These are phyloP conservation scores for Ustilago loliicola DNA, from an alignment of 1,284 basidiomycete species.

Conservation along the genomic window DNA sequence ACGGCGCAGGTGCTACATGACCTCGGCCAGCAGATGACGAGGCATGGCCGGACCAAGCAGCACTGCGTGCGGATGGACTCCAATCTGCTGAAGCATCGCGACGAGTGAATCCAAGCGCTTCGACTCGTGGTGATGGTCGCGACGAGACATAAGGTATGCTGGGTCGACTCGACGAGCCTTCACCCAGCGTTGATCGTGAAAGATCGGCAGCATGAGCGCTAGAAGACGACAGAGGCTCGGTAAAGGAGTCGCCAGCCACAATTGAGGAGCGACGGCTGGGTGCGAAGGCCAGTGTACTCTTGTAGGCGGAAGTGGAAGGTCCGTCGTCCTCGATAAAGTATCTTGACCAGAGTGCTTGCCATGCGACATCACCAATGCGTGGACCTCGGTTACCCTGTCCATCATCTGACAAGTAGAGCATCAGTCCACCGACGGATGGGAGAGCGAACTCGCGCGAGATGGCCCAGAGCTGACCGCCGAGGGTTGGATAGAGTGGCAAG, in stretches of 20 bases:
- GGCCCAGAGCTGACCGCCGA: constrained; percentile 68
- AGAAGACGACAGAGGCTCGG: constrained; percentile 11
- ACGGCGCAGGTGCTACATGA: neutral
- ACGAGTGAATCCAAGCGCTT: constrained; percentile 21
- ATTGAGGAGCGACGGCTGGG: constrained; percentile 29
- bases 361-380: constrained; percentile 63
- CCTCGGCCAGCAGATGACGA: constrained; percentile 20
- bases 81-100: constrained; percentile 28
- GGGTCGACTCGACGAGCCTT: constrained; percentile 23
- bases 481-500: constrained; percentile 65
- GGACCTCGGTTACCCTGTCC: constrained; percentile 65
- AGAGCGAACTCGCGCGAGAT: constrained; percentile 67
- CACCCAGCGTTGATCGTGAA: constrained; percentile 28
- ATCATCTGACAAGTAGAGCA: constrained; percentile 65
- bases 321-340: constrained; percentile 58
- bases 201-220: constrained; percentile 20
- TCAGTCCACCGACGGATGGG: constrained; percentile 65
- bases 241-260: constrained; percentile 13
- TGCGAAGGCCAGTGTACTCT: constrained; percentile 7
- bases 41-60: constrained; percentile 27
- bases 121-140: constrained; percentile 34
- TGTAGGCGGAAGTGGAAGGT: constrained; percentile 20
- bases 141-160: constrained; percentile 26
- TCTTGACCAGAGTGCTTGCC: constrained; percentile 65
- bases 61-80: constrained; percentile 36